Evolutionary conservation across 768 basidiomycete genomes (phyloP).

Genomic region (Brasilioporus rufonigricans): DNA sequence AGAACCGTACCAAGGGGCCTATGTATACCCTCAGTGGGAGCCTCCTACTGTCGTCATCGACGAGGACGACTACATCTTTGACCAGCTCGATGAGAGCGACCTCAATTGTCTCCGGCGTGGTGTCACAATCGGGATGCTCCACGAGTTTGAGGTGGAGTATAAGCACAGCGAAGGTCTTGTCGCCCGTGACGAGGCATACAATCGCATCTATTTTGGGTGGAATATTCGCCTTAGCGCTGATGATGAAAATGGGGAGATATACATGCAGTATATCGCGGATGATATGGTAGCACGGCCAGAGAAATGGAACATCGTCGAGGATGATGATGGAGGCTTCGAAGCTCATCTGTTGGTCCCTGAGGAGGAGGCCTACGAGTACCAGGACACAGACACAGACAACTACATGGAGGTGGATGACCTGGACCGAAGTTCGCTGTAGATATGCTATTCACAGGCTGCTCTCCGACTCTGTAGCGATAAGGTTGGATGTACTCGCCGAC

Average conservation of each 20-base stretch:
- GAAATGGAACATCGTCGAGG: constrained; percentile 37
- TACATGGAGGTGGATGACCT: constrained; percentile 32
- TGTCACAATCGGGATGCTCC: constrained; percentile 57
- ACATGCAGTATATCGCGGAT: constrained; percentile 38
- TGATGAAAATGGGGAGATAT: constrained; percentile 40
- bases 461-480: background rate
- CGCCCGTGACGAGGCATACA: constrained; percentile 40
- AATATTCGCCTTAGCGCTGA: constrained; percentile 50
- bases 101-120: constrained; percentile 55
- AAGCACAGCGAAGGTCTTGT: constrained; percentile 52
- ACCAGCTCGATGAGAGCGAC: constrained; percentile 34
- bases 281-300: constrained; percentile 46
- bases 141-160: constrained; percentile 54
- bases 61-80: constrained; percentile 35
- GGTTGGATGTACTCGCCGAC: constrained; percentile 10
- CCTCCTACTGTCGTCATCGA: constrained; percentile 46
- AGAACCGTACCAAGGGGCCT: constrained; percentile 39
- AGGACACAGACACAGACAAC: constrained; percentile 39
- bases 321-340: constrained; percentile 40
- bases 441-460: background rate
- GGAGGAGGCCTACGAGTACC: constrained; percentile 34
- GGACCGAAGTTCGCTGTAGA: constrained; percentile 2
- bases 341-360: constrained; percentile 40
- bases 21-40: constrained; percentile 53
- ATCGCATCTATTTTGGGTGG: constrained; percentile 65